Percentiles rank a stretch among this genome's conserved stretches.
These are phyloP conservation scores for Dioscorea alata DNA, from an alignment of 106 monocot species.

Conservation along the genomic window DNA sequence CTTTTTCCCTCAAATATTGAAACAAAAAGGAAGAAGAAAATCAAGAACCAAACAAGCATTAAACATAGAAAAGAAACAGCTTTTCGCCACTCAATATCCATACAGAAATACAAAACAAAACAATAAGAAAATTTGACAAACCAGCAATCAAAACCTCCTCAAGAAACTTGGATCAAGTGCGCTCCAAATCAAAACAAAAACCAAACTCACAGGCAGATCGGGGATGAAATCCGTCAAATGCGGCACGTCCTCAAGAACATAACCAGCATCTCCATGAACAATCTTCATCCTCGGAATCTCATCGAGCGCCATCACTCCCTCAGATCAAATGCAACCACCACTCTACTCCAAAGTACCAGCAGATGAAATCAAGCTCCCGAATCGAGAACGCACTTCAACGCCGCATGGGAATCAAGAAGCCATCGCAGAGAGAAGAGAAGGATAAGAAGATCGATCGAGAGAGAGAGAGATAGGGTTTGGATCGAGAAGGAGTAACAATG, in stretches of 20 bases:
- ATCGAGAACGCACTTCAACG: neutral
- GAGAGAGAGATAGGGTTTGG: neutral
- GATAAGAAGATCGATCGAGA: conserved; percentile 3
- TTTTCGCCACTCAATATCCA: neutral
- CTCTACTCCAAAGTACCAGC: neutral
- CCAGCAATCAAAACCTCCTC: too few relatives aligned
- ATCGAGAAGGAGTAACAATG: too few relatives aligned
- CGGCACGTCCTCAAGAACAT: conserved; percentile 72
- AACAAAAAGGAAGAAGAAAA: neutral
- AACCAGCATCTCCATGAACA: conserved; percentile 48
- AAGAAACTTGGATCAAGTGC: too few relatives aligned
- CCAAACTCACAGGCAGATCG: conserved; percentile 33
- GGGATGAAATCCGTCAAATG: conserved; percentile 61
- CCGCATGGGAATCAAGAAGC: neutral
- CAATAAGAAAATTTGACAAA: neutral
- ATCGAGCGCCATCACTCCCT: conserved; percentile 12
- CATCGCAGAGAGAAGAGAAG: conserved; percentile 6
- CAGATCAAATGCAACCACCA: neutral
- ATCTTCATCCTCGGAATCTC: conserved; percentile 21
- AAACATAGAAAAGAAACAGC: too few relatives aligned
- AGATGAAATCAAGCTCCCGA: neutral
- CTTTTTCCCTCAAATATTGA: too few relatives aligned
- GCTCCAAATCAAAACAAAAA: neutral
- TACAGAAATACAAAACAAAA: neutral
- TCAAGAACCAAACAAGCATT: too few relatives aligned